phyloP scores from a whole-genome alignment of 257 asterid genomes.

The Solanum ossicruentum region DNA sequence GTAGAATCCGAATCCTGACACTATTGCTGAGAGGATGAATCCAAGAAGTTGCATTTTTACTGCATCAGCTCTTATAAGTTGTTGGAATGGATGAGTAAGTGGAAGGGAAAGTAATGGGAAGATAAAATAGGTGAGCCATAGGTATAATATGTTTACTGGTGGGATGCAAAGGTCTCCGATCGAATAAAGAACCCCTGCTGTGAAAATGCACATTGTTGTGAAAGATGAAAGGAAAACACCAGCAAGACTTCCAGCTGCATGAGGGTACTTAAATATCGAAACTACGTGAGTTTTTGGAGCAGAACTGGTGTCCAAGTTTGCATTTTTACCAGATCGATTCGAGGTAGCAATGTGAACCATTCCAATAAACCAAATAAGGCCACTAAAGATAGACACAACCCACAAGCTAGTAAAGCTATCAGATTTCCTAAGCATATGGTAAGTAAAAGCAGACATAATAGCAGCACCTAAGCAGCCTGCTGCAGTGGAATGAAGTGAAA shows the following conservation, averaged over 20 bases:
- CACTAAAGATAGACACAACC: slow-evolving; percentile 88
- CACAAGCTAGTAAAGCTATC: slow-evolving; percentile 66
- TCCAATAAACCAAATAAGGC: slow-evolving; percentile 71
- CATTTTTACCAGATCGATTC: slow-evolving; percentile 13
- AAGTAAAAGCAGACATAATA: slow-evolving; percentile 52
- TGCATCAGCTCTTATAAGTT: slow-evolving; percentile 46
- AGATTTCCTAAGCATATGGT: slow-evolving; percentile 47
- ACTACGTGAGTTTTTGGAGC: slow-evolving; percentile 28
- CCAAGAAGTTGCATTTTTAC: slow-evolving; percentile 93
- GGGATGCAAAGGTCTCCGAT: slow-evolving; percentile 46
- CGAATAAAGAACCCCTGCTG: slow-evolving; percentile 52
- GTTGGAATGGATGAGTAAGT: slow-evolving; percentile 50
- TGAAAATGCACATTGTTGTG: slow-evolving; percentile 59
- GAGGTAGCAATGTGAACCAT: slow-evolving; percentile 43
- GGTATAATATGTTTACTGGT: slow-evolving; percentile 24
- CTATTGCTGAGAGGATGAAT: slow-evolving; percentile 39
- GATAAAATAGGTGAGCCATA: slow-evolving; percentile 61
- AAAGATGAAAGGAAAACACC: slow-evolving; percentile 75
- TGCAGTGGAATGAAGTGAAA: slow-evolving; percentile 64
- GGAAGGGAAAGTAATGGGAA: slow-evolving; percentile 75
- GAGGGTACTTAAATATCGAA: slow-evolving; percentile 62
- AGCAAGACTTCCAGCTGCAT: slow-evolving; percentile 70
- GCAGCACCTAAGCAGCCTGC: slow-evolving; percentile 78
- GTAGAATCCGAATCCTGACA: slow-evolving; percentile 79
- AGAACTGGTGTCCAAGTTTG: slow-evolving; percentile 6